A percentile compares a stretch with the other conserved stretches of the same genome.
These are phyloP conservation scores for Colletotrichum lentis DNA, from an alignment of 2,329 filamentous ascomycete species.

Conservation along the genomic window DNA sequence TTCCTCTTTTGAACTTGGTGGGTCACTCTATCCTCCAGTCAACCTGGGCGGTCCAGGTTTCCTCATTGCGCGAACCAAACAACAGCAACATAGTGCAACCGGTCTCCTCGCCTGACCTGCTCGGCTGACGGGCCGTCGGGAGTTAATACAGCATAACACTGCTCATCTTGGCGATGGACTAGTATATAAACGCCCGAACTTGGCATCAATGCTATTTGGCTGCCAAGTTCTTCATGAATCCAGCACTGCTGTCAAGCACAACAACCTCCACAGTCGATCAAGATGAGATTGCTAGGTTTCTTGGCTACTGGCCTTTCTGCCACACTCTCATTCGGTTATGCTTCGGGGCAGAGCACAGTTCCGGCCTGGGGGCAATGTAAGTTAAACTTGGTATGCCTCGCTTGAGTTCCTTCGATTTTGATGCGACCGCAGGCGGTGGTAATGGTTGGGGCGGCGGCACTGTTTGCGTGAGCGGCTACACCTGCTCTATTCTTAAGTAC, in stretches of 20 bases:
- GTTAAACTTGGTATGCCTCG: not conserved
- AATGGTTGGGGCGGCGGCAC: constrained; percentile 31
- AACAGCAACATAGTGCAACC: not conserved
- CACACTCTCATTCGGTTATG: not conserved
- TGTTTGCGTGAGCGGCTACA: constrained; percentile 33
- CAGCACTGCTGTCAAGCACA: not conserved
- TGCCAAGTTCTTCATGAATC: constrained; percentile 10
- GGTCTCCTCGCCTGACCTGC: not conserved
- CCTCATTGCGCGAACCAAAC: constrained; percentile 5
- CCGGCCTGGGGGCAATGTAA: constrained; percentile 34
- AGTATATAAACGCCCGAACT: constrained; percentile 28
- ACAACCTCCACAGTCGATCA: not conserved
- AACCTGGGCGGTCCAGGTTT: not conserved
- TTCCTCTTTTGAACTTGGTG: not conserved
- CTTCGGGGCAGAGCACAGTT: constrained; percentile 20
- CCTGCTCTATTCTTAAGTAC: constrained; percentile 34
- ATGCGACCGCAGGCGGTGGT: constrained; percentile 26
- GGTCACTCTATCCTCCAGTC: not conserved
- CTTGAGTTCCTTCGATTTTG: not conserved
- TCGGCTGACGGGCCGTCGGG: constrained; percentile 4
- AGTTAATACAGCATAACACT: not conserved
- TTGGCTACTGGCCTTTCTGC: constrained; percentile 11
- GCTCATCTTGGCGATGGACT: not conserved
- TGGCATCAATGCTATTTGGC: constrained; percentile 13
- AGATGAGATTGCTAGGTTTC: constrained; percentile 9